These are phyloP conservation scores for Plantago rigida DNA, from an alignment of 305 asterid genomes.

Conservation along the genomic window DNA sequence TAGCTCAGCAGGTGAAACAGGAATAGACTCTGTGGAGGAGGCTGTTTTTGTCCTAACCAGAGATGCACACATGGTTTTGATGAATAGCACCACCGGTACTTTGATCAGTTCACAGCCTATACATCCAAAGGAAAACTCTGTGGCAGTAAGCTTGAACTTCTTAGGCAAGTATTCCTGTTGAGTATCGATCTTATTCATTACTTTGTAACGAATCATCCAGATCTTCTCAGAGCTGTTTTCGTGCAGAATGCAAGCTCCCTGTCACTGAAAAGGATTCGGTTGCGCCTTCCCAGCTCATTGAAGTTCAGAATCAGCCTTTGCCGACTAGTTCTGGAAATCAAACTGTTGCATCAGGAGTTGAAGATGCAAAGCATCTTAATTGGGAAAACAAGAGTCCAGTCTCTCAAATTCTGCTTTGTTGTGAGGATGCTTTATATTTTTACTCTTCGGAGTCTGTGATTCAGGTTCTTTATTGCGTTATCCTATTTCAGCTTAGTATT, in stretches of 20 bases:
- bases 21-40: slow-evolving; percentile 40
- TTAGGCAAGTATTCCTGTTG: slow-evolving; percentile 51
- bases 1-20: slow-evolving; percentile 36
- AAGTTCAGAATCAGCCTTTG: slow-evolving; percentile 32
- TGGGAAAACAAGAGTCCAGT: slow-evolving; percentile 30
- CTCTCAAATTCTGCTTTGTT: slow-evolving; percentile 60
- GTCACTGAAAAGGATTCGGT: slow-evolving; percentile 30
- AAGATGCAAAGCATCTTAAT: slow-evolving; percentile 29
- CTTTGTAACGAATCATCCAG: slow-evolving; percentile 21
- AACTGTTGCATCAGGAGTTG: slow-evolving; percentile 33
- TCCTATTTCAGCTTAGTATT: slow-evolving; percentile 9
- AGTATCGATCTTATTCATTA: slow-evolving; percentile 15
- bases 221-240: slow-evolving; percentile 28
- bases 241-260: slow-evolving; percentile 42
- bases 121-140: slow-evolving; percentile 45
- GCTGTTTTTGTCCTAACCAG: slow-evolving; percentile 50
- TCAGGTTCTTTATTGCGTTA: slow-evolving; percentile 44
- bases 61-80: slow-evolving; percentile 52
- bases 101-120: slow-evolving; percentile 42
- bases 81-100: slow-evolving; percentile 55
- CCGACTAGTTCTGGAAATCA: slow-evolving; percentile 25
- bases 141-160: slow-evolving; percentile 55
- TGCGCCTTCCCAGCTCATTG: slow-evolving; percentile 31
- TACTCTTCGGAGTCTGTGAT: slow-evolving; percentile 46
- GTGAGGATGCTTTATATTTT: slow-evolving; percentile 54